Evolutionary conservation across 495 filamentous ascomycete genomes (phyloP).

Genomic region (Lophiotrema nucula): DNA sequence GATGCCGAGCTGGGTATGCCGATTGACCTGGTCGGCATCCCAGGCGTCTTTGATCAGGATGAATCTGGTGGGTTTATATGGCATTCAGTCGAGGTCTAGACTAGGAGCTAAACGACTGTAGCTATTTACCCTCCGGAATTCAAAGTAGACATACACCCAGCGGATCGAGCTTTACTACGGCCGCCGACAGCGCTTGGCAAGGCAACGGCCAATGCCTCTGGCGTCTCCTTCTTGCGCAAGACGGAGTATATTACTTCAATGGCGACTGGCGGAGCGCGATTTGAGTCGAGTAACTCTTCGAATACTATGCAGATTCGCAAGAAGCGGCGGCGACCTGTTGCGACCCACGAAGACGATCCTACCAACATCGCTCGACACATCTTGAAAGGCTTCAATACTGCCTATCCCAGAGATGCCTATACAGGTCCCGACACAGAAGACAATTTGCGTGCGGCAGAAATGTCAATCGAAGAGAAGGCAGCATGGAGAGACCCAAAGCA

Average conservation of each 20-base stretch:
- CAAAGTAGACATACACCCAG: slow-evolving; percentile 68
- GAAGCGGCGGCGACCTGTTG: slow-evolving; percentile 48
- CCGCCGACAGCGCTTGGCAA: slow-evolving; percentile 79
- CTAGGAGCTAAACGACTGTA: slow-evolving; percentile 37
- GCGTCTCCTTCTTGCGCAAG: slow-evolving; percentile 88
- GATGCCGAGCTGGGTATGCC: slow-evolving; percentile 98
- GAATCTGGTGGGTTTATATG: slow-evolving; percentile 67
- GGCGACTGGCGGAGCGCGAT: slow-evolving; percentile 42
- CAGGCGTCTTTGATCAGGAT: slow-evolving; percentile 90
- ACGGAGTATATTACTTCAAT: slow-evolving; percentile 92
- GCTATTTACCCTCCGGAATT: slow-evolving; percentile 77
- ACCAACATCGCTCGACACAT: slow-evolving; percentile 77
- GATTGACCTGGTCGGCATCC: slow-evolving; percentile 90
- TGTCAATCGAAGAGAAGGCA: slow-evolving; percentile 57
- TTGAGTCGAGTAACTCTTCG: slow-evolving; percentile 44
- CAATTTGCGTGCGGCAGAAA: slow-evolving; percentile 54
- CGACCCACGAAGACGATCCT: slow-evolving; percentile 73
- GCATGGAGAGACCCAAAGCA: slow-evolving; percentile 77
- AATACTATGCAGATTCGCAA: slow-evolving; percentile 40
- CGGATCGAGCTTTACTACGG: slow-evolving; percentile 76
- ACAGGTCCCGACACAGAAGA: slow-evolving; percentile 50
- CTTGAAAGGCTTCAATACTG: slow-evolving; percentile 80
- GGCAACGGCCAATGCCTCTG: slow-evolving; percentile 61
- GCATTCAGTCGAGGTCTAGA: neutral
- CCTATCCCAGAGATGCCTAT: slow-evolving; percentile 66